A percentile compares a stretch with the other conserved stretches of the same genome.
Evolutionary conservation across 257 asterid species (phyloP).

Genomic region (Solanum sitiens): DNA sequence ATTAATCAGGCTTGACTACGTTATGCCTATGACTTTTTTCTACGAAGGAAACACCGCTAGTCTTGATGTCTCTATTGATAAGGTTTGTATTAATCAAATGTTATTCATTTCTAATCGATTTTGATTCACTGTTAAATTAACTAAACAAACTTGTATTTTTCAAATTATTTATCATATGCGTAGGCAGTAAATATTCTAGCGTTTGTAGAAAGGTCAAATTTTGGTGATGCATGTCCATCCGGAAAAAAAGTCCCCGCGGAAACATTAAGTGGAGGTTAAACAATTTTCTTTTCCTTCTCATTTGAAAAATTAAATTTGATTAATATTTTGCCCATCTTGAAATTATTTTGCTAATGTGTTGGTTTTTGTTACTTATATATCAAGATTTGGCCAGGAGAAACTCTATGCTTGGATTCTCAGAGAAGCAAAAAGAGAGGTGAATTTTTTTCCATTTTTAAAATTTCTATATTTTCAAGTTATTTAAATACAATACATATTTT

Average conservation of each 20-base stretch:
- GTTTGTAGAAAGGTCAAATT: neutral
- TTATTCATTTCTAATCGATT: too few species aligned
- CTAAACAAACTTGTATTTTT: too few species aligned
- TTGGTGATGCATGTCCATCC: neutral
- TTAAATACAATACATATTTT: neutral
- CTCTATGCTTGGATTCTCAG: neutral
- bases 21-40: too few species aligned
- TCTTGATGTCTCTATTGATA: too few species aligned
- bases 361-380: neutral
- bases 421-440: neutral
- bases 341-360: neutral
- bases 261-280: neutral
- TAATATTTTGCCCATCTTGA: neutral
- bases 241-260: neutral
- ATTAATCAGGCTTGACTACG: too few species aligned
- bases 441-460: neutral
- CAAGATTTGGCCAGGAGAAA: neutral
- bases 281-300: neutral
- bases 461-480: neutral
- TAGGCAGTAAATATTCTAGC: too few species aligned
- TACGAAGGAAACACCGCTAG: too few species aligned
- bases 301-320: neutral
- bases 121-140: too few species aligned
- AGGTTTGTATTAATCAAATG: too few species aligned
- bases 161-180: too few species aligned